Base-by-base conservation (phyloP, 2,329 filamentous ascomycete genomes). In the Fusarium pseudocircinatum region DNA sequence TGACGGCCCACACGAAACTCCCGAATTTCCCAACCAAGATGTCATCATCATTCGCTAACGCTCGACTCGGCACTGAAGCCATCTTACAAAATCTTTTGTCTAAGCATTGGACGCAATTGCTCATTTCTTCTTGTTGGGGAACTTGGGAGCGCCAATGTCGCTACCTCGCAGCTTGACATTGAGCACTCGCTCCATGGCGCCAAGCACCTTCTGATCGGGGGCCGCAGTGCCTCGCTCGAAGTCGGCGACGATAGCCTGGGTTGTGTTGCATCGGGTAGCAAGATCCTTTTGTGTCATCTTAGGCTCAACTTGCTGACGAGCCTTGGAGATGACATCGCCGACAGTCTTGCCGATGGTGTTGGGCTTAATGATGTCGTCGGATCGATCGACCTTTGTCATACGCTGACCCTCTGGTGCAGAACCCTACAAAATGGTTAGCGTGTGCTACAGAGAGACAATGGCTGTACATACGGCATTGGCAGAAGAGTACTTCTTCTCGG, bases 361-460 rank as follows among this genome's bases (percentile, higher is more conserved):
- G 81, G 95, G 95, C 87, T 97, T 97, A 85, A 98, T 92, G 85
- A 98, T 97, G 82, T 98, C 96, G 87, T 98, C 95, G 82, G 91
- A 92, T 77, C 96, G 95, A 88, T 98, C 96, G 83, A 99, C 95
- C 88, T 98, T 98, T 77, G 96, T 98, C 75, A 98, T 89, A 82
- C 94, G 95, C 86, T 99, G 96, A 78, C 96, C 96, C 85, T 98
- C 96, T 75, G 78, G 77, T 60, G 76, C 72, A 30, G 76, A 72
- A 24, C 70, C 36, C 82, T 83, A 28, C 20, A 12, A 32, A 37
- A n/a, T 28, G 56, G 59, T 80, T 47, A 81, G 14, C 32, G 49
- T 14, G 18, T 60, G 39, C 10, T 32, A 67, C 32, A 26, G 9
- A 26, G 43, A 16, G 20, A 22, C n/a, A 11, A 24, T 37, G 22